Conservation (phyloP, 176 grass and related monocot species). For the Aegilops longissima region DNA sequence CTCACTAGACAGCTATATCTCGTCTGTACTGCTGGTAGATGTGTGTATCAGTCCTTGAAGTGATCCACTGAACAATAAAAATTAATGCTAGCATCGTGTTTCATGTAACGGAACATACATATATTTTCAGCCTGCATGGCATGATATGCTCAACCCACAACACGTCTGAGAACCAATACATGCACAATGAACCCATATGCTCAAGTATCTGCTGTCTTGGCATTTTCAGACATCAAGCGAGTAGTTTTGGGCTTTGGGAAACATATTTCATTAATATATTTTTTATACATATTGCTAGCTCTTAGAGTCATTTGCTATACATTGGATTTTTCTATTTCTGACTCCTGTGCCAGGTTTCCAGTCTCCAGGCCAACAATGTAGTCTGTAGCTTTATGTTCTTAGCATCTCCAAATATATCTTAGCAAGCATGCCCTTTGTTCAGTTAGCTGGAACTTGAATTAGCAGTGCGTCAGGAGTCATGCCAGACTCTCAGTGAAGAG, state of each 20-base stretch:
- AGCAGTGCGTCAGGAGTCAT: not conserved
- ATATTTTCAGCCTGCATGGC: not conserved
- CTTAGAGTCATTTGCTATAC: not conserved
- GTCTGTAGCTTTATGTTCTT: not conserved
- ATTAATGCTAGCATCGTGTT: constrained; percentile 17
- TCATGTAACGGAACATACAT: constrained; percentile 12
- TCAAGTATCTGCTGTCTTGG: not conserved
- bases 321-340: not conserved
- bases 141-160: not conserved
- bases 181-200: not conserved
- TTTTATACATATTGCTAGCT: not conserved
- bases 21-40: not conserved
- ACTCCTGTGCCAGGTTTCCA: not conserved
- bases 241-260: not conserved
- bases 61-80: constrained; percentile 24
- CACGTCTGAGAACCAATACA: not conserved
- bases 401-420: not conserved
- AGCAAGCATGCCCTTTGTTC: not conserved
- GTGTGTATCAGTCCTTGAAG: constrained; percentile 28
- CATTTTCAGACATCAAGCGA: not conserved
- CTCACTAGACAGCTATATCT: not conserved
- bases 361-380: not conserved
- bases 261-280: not conserved
- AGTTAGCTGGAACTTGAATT: not conserved
- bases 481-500: not conserved